A percentile compares a stretch with the other conserved stretches of the same genome.
Evolutionary conservation across 169 alveolate species (phyloP).

Genomic region (Plasmodium coatneyi): DNA sequence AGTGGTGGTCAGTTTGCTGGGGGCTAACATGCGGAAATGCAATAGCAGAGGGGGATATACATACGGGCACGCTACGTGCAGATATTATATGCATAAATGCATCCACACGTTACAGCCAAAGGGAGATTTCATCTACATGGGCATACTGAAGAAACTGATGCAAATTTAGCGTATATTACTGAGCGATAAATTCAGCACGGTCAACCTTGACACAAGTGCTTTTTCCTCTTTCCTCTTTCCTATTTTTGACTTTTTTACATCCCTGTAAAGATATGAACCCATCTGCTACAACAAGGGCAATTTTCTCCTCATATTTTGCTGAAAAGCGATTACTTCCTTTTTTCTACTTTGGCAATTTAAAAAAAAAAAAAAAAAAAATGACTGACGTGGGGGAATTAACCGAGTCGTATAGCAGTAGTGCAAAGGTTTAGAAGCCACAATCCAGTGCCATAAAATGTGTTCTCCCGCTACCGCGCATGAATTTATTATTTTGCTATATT

Average conservation of each 20-base stretch:
- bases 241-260: background rate
- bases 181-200: background rate
- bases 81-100: background rate
- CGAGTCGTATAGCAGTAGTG: background rate
- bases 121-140: background rate
- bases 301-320: background rate
- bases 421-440: background rate
- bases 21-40: background rate
- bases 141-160: background rate
- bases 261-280: background rate
- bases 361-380: background rate
- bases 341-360: background rate
- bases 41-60: background rate
- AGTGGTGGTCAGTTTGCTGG: background rate
- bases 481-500: background rate
- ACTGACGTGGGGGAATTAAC: background rate
- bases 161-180: background rate
- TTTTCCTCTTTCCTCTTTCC: background rate
- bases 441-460: background rate
- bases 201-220: background rate
- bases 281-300: background rate
- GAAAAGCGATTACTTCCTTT: background rate
- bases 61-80: background rate
- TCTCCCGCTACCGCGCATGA: background rate
- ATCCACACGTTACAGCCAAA: background rate